phyloP scores from a whole-genome alignment of 192 early-diverging fungal genomes.

The Backusella tarrabulga region DNA sequence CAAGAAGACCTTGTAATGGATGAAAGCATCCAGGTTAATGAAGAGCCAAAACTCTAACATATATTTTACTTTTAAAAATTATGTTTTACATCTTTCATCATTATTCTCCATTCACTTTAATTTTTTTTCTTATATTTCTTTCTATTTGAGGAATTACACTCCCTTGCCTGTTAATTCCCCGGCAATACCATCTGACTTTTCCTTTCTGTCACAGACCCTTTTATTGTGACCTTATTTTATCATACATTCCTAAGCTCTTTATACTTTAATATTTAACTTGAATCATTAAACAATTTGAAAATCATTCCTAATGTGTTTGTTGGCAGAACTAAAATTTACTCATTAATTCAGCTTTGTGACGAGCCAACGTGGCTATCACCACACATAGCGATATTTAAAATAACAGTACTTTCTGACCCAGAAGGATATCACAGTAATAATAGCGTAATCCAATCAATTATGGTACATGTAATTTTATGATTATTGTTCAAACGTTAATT shows the following conservation, averaged over 20 bases:
- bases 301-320: neutral
- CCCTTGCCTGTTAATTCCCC: neutral
- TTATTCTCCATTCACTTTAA: conserved; percentile 7
- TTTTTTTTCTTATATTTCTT: neutral
- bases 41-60: neutral
- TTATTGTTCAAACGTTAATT: neutral
- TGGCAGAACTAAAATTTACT: neutral
- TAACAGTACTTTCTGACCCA: neutral
- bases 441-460: neutral
- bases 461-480: neutral
- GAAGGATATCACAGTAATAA: neutral
- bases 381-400: neutral
- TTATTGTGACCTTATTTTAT: neutral
- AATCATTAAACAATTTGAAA: neutral
- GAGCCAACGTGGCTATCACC: neutral
- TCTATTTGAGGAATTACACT: neutral
- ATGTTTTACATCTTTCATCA: neutral
- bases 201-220: neutral
- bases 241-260: neutral
- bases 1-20: neutral
- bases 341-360: neutral
- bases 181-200: neutral
- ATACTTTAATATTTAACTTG: neutral
- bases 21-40: neutral
- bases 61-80: neutral